Conservation (phyloP, 768 basidiomycete species). For the Tricholoma sp. region DNA sequence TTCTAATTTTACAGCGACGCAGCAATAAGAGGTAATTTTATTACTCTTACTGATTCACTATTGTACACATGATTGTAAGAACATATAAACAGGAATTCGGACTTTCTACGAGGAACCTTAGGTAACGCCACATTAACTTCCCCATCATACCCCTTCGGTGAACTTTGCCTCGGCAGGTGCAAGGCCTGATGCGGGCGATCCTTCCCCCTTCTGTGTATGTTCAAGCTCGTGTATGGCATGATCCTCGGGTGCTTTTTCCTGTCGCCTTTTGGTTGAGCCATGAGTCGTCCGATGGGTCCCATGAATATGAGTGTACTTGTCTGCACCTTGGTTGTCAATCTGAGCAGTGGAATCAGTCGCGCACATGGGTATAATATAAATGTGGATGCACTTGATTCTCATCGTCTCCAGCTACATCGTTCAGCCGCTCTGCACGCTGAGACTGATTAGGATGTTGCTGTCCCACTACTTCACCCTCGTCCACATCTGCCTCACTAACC, state of each 20-base stretch:
- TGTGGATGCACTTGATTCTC: not conserved
- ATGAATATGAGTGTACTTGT: conserved; percentile 6
- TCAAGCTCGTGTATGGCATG: conserved; percentile 27
- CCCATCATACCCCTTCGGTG: conserved; percentile 17
- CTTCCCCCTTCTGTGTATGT: not conserved
- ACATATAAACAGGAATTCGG: not conserved
- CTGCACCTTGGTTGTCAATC: conserved; percentile 32
- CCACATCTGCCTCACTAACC: too few species aligned
- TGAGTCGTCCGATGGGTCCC: too few species aligned
- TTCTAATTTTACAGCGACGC: not conserved
- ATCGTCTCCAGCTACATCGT: not conserved
- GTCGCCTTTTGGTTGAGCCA: too few species aligned
- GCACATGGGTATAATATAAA: conserved; percentile 15
- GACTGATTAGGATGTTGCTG: conserved; percentile 49
- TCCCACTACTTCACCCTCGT: conserved; percentile 39
- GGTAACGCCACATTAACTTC: not conserved
- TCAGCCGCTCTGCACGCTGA: conserved; percentile 29
- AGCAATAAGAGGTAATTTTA: not conserved
- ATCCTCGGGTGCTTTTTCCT: conserved; percentile 71
- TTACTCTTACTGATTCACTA: not conserved
- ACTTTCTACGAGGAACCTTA: not conserved
- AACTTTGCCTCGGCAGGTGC: conserved; percentile 26
- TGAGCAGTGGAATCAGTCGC: conserved; percentile 16
- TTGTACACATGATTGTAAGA: not conserved
- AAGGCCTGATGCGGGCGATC: conserved; percentile 15